A percentile compares a stretch with the other conserved stretches of the same genome.
These are phyloP conservation scores for Wickerhamia fluorescens DNA, from an alignment of 805 yeast genomes.

Conservation along the genomic window DNA sequence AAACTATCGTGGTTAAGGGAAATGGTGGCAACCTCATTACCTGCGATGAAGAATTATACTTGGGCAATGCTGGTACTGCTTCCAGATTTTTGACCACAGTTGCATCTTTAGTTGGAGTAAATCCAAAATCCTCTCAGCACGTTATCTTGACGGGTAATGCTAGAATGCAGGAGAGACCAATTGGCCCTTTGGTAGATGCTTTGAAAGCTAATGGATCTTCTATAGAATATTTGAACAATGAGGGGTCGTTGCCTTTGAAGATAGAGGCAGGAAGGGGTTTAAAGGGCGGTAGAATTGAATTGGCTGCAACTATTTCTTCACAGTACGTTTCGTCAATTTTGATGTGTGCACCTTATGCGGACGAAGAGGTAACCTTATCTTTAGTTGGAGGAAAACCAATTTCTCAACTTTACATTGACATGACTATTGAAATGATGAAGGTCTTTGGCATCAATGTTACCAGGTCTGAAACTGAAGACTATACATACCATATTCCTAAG, in stretches of 20 bases:
- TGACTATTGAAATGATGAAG: conserved; percentile 95
- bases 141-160: conserved; percentile 86
- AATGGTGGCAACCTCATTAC: conserved; percentile 76
- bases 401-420: conserved; percentile 90
- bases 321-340: conserved; percentile 94
- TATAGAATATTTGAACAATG: conserved; percentile 61
- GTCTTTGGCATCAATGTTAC: conserved; percentile 77
- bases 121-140: conserved; percentile 27
- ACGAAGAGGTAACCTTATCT: conserved; percentile 76
- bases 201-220: conserved; percentile 70
- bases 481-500: conserved; percentile 86
- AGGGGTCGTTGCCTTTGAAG: conserved; percentile 82
- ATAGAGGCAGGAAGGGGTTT: conserved; percentile 65
- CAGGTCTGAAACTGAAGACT: conserved; percentile 59
- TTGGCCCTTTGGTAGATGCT: conserved; percentile 93
- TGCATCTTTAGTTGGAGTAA: conserved; percentile 65
- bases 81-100: conserved; percentile 90
- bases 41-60: conserved; percentile 60
- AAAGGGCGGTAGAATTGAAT: conserved; percentile 85
- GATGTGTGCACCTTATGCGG: conserved; percentile 97
- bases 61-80: conserved; percentile 98
- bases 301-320: conserved; percentile 94
- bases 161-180: conserved; percentile 96
- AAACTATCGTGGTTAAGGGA: conserved; percentile 75
- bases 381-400: conserved; percentile 96